Evolutionary conservation across 2,329 filamentous ascomycete genomes (phyloP).

Genomic region (Apiospora phragmitis): DNA sequence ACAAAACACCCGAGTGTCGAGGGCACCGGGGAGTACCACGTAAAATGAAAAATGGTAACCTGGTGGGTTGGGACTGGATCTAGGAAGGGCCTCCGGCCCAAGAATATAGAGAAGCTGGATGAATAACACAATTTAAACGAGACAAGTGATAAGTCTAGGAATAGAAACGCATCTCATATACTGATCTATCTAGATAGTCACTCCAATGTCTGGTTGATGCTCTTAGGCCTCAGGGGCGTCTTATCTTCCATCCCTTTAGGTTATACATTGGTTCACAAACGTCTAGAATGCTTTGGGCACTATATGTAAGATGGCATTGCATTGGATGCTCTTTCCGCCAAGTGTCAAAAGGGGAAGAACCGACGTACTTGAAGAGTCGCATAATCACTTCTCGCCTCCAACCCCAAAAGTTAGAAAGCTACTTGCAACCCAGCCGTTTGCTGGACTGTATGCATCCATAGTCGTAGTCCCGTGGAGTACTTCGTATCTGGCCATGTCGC

Average conservation of each 20-base stretch:
- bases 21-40: neutral
- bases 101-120: neutral
- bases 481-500: constrained; percentile 28
- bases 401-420: constrained; percentile 31
- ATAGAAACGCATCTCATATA: neutral
- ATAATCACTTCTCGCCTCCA: neutral
- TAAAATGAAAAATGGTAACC: too few relatives aligned
- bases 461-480: constrained; percentile 37
- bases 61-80: neutral
- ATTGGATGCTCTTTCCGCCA: neutral
- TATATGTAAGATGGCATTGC: neutral
- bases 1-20: neutral
- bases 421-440: constrained; percentile 38
- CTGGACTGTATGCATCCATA: constrained; percentile 31
- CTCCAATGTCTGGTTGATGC: neutral
- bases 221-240: neutral
- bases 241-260: neutral
- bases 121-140: neutral
- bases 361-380: too few relatives aligned
- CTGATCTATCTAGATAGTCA: neutral
- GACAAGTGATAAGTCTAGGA: neutral
- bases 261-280: too few relatives aligned
- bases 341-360: neutral
- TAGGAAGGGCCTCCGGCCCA: neutral
- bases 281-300: neutral